Evolutionary conservation across 1,284 basidiomycete genomes (phyloP), one percentile per base, ranked within the genome.

Genomic region (Puccinia hordei): DNA sequence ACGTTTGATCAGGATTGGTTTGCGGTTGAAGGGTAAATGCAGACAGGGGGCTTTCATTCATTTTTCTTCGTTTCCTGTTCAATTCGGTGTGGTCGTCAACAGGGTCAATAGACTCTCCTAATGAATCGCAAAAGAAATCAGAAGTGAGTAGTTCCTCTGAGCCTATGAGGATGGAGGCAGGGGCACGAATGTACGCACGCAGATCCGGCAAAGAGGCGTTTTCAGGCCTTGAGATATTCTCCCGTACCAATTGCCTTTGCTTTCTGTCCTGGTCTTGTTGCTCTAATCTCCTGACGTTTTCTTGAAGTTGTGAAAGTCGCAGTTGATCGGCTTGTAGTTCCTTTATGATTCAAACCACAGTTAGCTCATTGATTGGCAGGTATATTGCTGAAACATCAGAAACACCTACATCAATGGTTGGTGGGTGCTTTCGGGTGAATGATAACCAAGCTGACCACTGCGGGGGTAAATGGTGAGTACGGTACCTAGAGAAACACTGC

Each of bases 391-490:
- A 12, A 30, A 41, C 9, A n/a, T 6, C 38, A 15, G 35, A 73
- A 12, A 27, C 4, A 35, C 38, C n/a, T 59, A 79, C 77, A 22
- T 71, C 46, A 57, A 79, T 59, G 12, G 68, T 57, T 22, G 77
- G 77, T 30, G 35, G 55, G 38, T 61, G 24, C 13, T 41, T 30
- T 49, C 68, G 53, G 59, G 77, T 79, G 33, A 72, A 72, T 51
- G 68, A 61, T 49, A 79, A 33, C 77, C 77, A 79, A 27, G 77
- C 77, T 17, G 68, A 66, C 77, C 77, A 79, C 65, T 79, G 77
- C 10, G 77, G 77, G 15, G 68, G 57, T 30, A 79, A 41, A 44
- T 61, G 77, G 44, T 79, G 38, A 19, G 77, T 68, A n/a, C 46
- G 77, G 57, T 79, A 79, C 41, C 77, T 79, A 27, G 24, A 61